Evolutionary conservation across 345 rosid genomes (phyloP).

Genomic region (Hevea brasiliensis): DNA sequence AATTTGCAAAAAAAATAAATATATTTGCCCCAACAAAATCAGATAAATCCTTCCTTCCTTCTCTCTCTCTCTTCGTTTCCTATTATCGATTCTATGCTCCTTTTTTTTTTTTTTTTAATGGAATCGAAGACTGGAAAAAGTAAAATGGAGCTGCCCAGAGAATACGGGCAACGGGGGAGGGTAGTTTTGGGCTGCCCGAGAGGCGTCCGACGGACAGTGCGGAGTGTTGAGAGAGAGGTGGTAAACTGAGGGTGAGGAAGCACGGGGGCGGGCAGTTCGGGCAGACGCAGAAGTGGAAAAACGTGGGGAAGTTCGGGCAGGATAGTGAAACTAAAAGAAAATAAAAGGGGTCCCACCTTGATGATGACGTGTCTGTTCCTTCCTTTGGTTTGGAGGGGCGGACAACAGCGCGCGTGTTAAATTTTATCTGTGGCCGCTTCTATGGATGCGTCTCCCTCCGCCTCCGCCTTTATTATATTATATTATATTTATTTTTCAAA

Average conservation of each 20-base stretch:
- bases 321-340: neutral
- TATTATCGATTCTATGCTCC: conserved; percentile 7
- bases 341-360: conserved; percentile 25
- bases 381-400: conserved; percentile 21
- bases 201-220: no score
- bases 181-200: neutral
- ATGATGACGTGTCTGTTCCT: conserved; percentile 43
- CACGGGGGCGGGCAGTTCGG: conserved; percentile 24
- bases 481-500: neutral
- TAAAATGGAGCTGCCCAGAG: conserved; percentile 7
- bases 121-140: conserved; percentile 11
- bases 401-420: conserved; percentile 26
- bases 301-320: conserved; percentile 20
- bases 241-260: neutral
- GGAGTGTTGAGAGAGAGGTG: neutral
- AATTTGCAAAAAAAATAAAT: neutral
- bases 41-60: no score
- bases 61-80: neutral
- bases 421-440: conserved; percentile 3
- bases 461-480: neutral
- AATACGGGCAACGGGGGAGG: conserved; percentile 8
- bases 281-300: conserved; percentile 16
- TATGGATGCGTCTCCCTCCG: no score
- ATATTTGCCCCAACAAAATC: neutral
- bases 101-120: neutral